Base-by-base conservation (phyloP, 2,329 filamentous ascomycete species). In the Sphaerulina populicola region DNA sequence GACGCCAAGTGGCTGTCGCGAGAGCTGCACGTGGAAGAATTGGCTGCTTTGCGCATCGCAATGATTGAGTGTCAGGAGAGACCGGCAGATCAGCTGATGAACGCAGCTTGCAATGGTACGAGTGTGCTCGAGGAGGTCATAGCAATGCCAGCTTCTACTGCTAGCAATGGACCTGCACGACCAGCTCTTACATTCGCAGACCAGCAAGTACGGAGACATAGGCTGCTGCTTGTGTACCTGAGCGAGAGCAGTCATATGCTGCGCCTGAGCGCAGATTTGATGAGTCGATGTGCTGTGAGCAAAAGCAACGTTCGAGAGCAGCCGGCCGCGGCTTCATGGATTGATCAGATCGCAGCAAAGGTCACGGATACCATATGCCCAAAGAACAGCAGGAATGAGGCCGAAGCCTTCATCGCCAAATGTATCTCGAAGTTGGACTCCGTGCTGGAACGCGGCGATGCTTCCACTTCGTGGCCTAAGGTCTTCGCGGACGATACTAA, bases 1-100 rank as follows among this genome's bases (percentile, higher is more conserved):
- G 90, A 97, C 72, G 80, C 88, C 31, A 67, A 85, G 59, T 97
- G 90, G 89, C 74, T 98, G 56, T 90, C 88, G 69, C 81, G 85
- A 62, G 81, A 84, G 63, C 81, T 83, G 45, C 77, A 80, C 40
- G 81, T 96, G 58, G 88, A 93, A 67, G 83, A 96, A 67, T 74
- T 93, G 39, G 80, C 84, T 10, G 89, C 91, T 23, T 74, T 98
- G 62, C 81, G 93, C 53, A 76, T 94, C 39, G 83, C 83, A 2
- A 73, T 94, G 6, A 71, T 93, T 41, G 93, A 97, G 75, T 86
- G 85, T 75, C 91, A 97, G 70, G 80, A 79, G 57, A 81, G 88
- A 33, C 74, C 88, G n/a, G 76, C 80, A n/a, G 76, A 77, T 41
- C 83, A 89, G 60, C 77, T 96, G 1, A 74, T 82, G 38, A 55